These are phyloP conservation scores for Fraxinus sp. DNA, from an alignment of 305 asterid species.

Conservation along the genomic window DNA sequence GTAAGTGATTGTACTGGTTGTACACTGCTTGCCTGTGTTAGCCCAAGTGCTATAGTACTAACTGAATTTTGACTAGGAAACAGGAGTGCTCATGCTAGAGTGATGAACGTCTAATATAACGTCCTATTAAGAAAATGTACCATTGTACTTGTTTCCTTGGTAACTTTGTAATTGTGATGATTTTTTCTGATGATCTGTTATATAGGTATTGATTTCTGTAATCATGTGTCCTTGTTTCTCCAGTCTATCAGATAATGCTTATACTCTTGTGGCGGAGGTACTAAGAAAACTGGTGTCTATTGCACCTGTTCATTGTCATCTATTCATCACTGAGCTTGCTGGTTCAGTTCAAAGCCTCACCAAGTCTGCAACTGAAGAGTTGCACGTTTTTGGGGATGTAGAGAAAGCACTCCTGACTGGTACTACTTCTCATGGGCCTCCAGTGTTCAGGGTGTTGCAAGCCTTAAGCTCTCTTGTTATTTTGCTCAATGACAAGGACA, in stretches of 20 bases:
- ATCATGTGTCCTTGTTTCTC: constrained; percentile 13
- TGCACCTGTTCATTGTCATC: constrained; percentile 79
- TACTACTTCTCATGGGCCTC: constrained; percentile 70
- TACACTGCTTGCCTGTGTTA: constrained; percentile 6
- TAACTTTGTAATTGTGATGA: not conserved
- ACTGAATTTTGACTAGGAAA: not conserved
- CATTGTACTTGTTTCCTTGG: not conserved
- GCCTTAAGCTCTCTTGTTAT: constrained; percentile 83
- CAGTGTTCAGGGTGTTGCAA: constrained; percentile 87
- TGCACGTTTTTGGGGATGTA: constrained; percentile 66
- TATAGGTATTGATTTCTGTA: constrained; percentile 17
- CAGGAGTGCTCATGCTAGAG: not conserved
- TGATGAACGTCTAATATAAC: not conserved
- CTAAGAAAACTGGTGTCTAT: constrained; percentile 76
- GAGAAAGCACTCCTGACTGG: constrained; percentile 78
- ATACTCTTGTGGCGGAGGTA: constrained; percentile 81
- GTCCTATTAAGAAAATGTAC: not conserved
- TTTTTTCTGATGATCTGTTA: not conserved
- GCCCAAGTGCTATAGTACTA: not conserved
- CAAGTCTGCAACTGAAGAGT: constrained; percentile 77
- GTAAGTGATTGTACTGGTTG: not conserved
- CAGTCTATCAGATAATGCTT: constrained; percentile 94
- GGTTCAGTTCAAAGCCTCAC: constrained; percentile 73
- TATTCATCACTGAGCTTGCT: constrained; percentile 82
- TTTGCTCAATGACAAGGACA: constrained; percentile 65